Evolutionary conservation across 2,329 filamentous ascomycete species (phyloP).

Genomic region (Neonectria hederae): DNA sequence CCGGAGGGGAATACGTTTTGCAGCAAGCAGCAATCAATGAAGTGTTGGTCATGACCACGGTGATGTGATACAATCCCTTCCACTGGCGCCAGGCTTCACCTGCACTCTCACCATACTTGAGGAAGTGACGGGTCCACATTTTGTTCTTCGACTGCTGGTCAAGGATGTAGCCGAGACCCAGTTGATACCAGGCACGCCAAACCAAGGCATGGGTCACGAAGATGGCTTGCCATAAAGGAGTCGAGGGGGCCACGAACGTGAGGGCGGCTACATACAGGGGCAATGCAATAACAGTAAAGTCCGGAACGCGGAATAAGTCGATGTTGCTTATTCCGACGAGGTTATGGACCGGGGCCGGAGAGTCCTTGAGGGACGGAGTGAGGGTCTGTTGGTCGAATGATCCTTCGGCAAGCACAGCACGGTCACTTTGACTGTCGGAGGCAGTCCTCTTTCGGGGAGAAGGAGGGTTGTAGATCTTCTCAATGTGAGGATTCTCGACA

Average conservation of each 20-base stretch:
- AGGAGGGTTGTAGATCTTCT: conserved; percentile 95
- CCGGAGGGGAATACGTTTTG: conserved; percentile 94
- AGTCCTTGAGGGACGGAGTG: conserved; percentile 43
- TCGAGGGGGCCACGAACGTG: conserved; percentile 80
- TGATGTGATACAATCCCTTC: conserved; percentile 95
- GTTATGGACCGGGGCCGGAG: conserved; percentile 79
- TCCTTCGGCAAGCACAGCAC: conserved; percentile 39
- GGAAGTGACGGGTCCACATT: conserved; percentile 95
- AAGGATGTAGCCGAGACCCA: conserved; percentile 87
- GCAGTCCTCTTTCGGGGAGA: conserved; percentile 71
- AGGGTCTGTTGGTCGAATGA: conserved; percentile 40
- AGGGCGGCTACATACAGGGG: conserved; percentile 79
- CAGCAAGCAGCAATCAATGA: conserved; percentile 91
- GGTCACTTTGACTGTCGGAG: conserved; percentile 46
- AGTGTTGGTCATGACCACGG: conserved; percentile 87
- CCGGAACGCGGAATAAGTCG: conserved; percentile 87
- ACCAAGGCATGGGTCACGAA: conserved; percentile 83
- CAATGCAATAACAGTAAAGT: conserved; percentile 81
- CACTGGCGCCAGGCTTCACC: conserved; percentile 97
- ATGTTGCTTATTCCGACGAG: conserved; percentile 84
- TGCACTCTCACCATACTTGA: conserved; percentile 92
- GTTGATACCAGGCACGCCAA: conserved; percentile 92
- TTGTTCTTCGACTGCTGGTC: conserved; percentile 89
- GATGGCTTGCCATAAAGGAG: conserved; percentile 75
- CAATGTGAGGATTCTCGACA: conserved; percentile 97